These are phyloP conservation scores for Talaromyces sp. DNA, from an alignment of 2,329 filamentous ascomycete species.

Conservation along the genomic window DNA sequence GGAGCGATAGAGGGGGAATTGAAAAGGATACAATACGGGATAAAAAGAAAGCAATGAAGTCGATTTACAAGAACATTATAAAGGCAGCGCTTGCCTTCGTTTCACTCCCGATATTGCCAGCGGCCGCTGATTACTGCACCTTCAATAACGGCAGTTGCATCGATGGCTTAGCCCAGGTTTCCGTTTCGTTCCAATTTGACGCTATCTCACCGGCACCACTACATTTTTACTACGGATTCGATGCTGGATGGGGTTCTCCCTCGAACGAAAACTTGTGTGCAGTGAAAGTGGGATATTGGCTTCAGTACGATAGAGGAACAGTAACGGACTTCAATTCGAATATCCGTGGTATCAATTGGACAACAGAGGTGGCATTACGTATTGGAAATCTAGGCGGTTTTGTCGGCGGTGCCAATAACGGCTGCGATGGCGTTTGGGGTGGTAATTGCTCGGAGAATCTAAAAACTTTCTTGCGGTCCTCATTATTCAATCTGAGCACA, in stretches of 20 bases:
- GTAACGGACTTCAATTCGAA: constrained; percentile 23
- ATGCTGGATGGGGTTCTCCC: constrained; percentile 22
- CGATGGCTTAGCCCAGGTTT: constrained; percentile 38
- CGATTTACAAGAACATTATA: background rate
- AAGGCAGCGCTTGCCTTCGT: constrained; percentile 10
- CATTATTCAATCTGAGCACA: constrained; percentile 27
- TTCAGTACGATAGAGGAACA: constrained; percentile 30
- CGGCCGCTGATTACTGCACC: constrained; percentile 24
- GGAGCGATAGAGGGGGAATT: background rate
- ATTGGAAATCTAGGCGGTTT: constrained; percentile 37
- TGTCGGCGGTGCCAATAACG: constrained; percentile 34
- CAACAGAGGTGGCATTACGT: constrained; percentile 36
- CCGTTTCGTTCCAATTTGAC: constrained; percentile 32
- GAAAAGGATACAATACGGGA: background rate
- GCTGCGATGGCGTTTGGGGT: constrained; percentile 39
- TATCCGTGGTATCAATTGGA: constrained; percentile 32
- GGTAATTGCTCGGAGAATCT: constrained; percentile 31
- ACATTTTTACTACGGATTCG: constrained; percentile 36
- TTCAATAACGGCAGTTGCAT: constrained; percentile 37
- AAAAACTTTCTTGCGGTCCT: constrained; percentile 27
- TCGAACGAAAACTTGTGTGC: constrained; percentile 23
- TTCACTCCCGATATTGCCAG: background rate
- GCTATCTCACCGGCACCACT: constrained; percentile 34
- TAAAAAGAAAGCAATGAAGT: constrained; percentile 4
- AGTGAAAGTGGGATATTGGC: constrained; percentile 38